Base-by-base conservation (phyloP, 176 grass and related monocot genomes). In the Oryza officinalis region DNA sequence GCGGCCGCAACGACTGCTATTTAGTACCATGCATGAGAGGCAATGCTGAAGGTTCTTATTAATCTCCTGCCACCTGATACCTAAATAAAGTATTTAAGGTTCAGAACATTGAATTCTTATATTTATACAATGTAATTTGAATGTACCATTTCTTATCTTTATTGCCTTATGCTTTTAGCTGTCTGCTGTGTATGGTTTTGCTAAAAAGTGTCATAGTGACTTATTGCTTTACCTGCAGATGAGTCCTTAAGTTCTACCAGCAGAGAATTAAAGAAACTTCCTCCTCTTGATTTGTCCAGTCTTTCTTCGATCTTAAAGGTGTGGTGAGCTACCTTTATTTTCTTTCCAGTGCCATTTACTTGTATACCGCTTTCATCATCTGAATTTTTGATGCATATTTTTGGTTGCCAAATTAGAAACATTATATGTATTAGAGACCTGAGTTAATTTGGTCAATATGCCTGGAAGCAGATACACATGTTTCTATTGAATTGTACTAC, bases 291-390 rank as follows among this genome's bases (percentile, higher is more conserved):
- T 27, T 57, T 95, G 76, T 85, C 87, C 69, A 98, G 46, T 77
- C 93, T 98, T 71, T 89, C 93, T 74, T 72, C 69, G 83, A 87
- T 97, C 82, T 83, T 94, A 64, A 87, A 97, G 94, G 94, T 97
- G 80, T 46, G 79, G 45, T 46, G 75, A 30, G 35, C 26, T 38
- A 77, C 32, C 27, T 77, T 72, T 33, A 71, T 85, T 40, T 43
- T 86, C 28, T 74, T 74, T 64, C 66, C 81, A 66, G 43, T 81
- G 49, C 4, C 14, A 31, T 70, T 28, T 88, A 47, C 2, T 72
- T 79, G 63, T 75, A 69, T 67, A 23, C 2, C 73, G 43, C 43
- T 72, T 66, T 65, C 50, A 64, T 81, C 52, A 77, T 65, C 43
- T 88, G 59, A 81, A 81, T 46, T 70, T 26, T 64, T 0, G 8